Conservation (phyloP, 106 monocot genomes). For the Dactylorhiza incarnata region DNA sequence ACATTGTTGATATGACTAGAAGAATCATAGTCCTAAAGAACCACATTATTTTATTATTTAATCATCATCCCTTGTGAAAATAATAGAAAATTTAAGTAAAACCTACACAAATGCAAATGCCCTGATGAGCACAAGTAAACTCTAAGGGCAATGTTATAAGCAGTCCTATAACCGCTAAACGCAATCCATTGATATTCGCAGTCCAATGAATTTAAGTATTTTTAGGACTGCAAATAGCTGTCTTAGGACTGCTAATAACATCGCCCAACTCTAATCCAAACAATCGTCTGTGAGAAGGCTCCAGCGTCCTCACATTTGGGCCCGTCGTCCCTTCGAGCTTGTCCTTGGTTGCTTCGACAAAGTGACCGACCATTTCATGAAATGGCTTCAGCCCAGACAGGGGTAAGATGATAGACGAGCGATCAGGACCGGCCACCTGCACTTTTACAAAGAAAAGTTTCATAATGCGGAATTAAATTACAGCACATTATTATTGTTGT, state of each 20-base stretch:
- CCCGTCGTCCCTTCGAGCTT: conserved; percentile 47
- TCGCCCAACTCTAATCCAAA: not conserved
- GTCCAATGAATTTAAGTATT: too few species aligned
- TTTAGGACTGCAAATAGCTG: too few species aligned
- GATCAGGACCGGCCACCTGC: conserved; percentile 70
- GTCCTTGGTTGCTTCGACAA: conserved; percentile 72
- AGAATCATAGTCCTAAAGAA: not conserved
- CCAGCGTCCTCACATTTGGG: conserved; percentile 47
- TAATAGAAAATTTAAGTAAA: not conserved
- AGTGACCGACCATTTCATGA: conserved; percentile 73
- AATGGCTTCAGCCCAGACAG: conserved; percentile 70
- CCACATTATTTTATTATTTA: conserved; percentile 5
- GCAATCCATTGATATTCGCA: too few species aligned
- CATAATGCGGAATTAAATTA: not conserved
- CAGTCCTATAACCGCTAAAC: too few species aligned
- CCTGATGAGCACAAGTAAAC: conserved; percentile 1
- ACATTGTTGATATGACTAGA: not conserved
- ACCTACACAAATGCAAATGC: not conserved
- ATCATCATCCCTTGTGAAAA: not conserved
- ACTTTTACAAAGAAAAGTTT: not conserved
- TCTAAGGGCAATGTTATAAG: too few species aligned
- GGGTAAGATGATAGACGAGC: conserved; percentile 79
- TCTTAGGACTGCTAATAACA: too few species aligned
- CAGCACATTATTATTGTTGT: too few species aligned
- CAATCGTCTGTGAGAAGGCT: conserved; percentile 46